Percentiles rank a stretch among this genome's conserved stretches.
Evolutionary conservation across 2,329 filamentous ascomycete species (phyloP).

Genomic region (Atkinsonella texensis): DNA sequence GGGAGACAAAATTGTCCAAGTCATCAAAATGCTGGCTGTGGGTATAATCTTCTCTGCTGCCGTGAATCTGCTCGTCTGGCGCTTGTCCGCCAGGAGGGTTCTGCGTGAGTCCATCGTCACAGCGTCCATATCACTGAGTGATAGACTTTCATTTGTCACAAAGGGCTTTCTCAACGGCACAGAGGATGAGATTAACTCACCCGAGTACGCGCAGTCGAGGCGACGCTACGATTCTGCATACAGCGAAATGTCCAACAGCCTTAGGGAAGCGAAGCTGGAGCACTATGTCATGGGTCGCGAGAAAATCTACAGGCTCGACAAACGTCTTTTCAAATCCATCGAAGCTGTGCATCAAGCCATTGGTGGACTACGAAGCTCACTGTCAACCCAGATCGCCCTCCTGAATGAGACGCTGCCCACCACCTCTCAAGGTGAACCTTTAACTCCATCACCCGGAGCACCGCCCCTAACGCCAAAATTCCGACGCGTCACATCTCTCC

Average conservation of each 20-base stretch:
- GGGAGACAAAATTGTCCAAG: conserved; percentile 67
- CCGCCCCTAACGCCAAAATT: conserved; percentile 15
- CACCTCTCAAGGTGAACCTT: conserved; percentile 2
- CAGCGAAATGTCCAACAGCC: conserved; percentile 58
- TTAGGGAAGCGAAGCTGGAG: conserved; percentile 80
- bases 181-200: conserved; percentile 61
- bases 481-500: conserved; percentile 17
- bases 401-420: conserved; percentile 46
- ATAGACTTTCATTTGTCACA: conserved; percentile 72
- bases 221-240: conserved; percentile 56
- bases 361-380: conserved; percentile 79
- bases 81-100: conserved; percentile 61
- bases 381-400: conserved; percentile 77
- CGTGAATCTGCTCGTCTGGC: conserved; percentile 68
- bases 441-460: conserved; percentile 7
- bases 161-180: conserved; percentile 73
- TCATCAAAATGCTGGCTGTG: conserved; percentile 73
- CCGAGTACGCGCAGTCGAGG: conserved; percentile 50
- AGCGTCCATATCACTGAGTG: conserved; percentile 62
- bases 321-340: conserved; percentile 69
- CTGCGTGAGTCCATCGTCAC: conserved; percentile 62
- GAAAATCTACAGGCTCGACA: conserved; percentile 65
- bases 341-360: conserved; percentile 79
- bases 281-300: conserved; percentile 75
- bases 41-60: conserved; percentile 60